phyloP scores from a whole-genome alignment of 805 yeast species.

The Yarrowia yakushimensis region DNA sequence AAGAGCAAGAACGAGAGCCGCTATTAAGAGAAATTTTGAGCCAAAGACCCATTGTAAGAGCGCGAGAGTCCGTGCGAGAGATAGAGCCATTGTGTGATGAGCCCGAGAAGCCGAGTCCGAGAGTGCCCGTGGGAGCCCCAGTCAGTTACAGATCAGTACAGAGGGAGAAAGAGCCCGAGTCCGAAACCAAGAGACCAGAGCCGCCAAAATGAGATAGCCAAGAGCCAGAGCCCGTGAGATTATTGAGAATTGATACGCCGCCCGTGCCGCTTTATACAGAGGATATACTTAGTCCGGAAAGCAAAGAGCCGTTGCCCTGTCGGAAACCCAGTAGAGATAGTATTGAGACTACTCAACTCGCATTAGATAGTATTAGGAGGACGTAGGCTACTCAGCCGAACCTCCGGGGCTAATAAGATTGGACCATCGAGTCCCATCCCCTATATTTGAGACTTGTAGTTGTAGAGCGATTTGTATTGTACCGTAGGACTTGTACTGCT shows the following conservation, averaged over 20 bases:
- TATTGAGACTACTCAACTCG: not conserved
- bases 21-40: slow-evolving; percentile 2
- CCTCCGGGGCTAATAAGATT: slow-evolving; percentile 23
- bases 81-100: slow-evolving; percentile 1
- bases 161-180: slow-evolving; percentile 8
- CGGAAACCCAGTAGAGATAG: not conserved
- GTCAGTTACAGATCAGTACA: not conserved
- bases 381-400: slow-evolving; percentile 4
- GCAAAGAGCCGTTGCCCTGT: slow-evolving; percentile 19
- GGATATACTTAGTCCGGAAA: slow-evolving; percentile 10
- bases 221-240: slow-evolving; percentile 18
- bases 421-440: slow-evolving; percentile 25
- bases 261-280: slow-evolving; percentile 11
- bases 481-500: not conserved
- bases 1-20: slow-evolving; percentile 16
- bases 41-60: slow-evolving; percentile 7
- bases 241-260: not conserved
- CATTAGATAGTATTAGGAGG: slow-evolving; percentile 13
- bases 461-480: not conserved
- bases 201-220: slow-evolving; percentile 14
- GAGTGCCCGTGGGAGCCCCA: slow-evolving; percentile 9
- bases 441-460: not conserved
- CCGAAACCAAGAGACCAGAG: not conserved
- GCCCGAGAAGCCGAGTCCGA: slow-evolving; percentile 14
- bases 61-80: slow-evolving; percentile 9